Percentiles rank a stretch among this genome's conserved stretches.
Conservation (phyloP, 1,139 yeast species). For the Pichia inconspicua region DNA sequence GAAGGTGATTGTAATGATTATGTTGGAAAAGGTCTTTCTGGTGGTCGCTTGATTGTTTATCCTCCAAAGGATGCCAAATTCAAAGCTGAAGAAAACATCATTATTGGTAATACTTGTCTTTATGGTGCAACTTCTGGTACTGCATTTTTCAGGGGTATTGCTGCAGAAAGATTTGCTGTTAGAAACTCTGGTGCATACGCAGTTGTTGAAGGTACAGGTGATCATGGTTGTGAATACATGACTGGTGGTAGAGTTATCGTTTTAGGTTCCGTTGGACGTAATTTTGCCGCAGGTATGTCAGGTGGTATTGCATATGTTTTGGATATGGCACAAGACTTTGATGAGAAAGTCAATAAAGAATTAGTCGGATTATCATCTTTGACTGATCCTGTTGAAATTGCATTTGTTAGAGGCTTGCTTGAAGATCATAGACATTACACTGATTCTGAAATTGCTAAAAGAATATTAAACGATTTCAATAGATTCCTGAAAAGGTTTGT, state of each 20-base stretch:
- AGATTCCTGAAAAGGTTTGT: constrained; percentile 83
- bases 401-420: constrained; percentile 84
- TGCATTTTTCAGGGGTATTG: constrained; percentile 92
- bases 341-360: constrained; percentile 69
- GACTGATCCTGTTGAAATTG: constrained; percentile 86
- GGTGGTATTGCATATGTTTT: constrained; percentile 98
- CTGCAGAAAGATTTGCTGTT: constrained; percentile 97
- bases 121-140: constrained; percentile 97
- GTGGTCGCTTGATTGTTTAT: constrained; percentile 86
- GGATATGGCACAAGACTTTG: constrained; percentile 90
- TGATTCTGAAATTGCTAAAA: constrained; percentile 81
- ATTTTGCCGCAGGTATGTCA: constrained; percentile 98
- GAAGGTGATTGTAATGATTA: constrained; percentile 98
- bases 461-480: constrained; percentile 78
- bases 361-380: constrained; percentile 74
- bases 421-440: constrained; percentile 96
- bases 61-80: constrained; percentile 81
- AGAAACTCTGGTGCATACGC: constrained; percentile 98
- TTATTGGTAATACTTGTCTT: constrained; percentile 94
- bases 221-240: constrained; percentile 99
- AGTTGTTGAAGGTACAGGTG: constrained; percentile 96
- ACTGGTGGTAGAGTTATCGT: constrained; percentile 97
- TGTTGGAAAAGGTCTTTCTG: constrained; percentile 95
- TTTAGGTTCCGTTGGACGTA: constrained; percentile 84
- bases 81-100: constrained; percentile 93